Percentiles rank a stretch among this genome's conserved stretches.
Conservation (phyloP, 495 filamentous ascomycete genomes). For the Aspergillus ellipticus region DNA sequence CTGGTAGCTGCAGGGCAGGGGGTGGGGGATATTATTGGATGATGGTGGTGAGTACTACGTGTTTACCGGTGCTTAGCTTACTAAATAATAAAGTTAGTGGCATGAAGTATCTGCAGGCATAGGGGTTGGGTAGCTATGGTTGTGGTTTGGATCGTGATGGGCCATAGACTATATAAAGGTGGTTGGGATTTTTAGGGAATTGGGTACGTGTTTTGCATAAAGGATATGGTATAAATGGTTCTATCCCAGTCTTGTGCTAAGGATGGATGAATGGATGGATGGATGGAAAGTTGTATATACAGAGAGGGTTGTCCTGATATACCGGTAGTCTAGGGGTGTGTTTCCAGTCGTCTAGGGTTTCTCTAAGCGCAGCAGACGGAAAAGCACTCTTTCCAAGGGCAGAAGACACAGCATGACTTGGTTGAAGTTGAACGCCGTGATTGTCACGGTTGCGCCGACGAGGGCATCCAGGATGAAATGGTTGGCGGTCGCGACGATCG, state of each 20-base stretch:
- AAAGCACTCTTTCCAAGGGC: slow-evolving; percentile 9
- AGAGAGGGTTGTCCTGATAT: neutral
- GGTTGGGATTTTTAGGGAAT: neutral
- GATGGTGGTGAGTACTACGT: too few species aligned
- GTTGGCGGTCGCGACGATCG: slow-evolving; percentile 64
- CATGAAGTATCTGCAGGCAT: too few species aligned
- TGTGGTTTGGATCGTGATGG: too few species aligned
- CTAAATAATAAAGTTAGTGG: too few species aligned
- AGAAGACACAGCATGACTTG: slow-evolving; percentile 10
- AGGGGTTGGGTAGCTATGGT: too few species aligned
- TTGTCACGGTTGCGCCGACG: slow-evolving; percentile 46
- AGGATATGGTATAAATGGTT: neutral
- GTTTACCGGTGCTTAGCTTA: too few species aligned
- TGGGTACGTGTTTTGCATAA: neutral
- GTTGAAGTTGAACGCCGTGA: slow-evolving; percentile 48
- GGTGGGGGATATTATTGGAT: too few species aligned
- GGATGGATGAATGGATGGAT: too few species aligned
- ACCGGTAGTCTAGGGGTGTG: neutral
- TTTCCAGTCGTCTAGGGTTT: slow-evolving; percentile 10
- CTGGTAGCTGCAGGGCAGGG: too few species aligned
- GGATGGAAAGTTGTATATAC: neutral
- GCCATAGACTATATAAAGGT: too few species aligned
- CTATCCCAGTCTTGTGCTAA: neutral
- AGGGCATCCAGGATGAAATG: slow-evolving; percentile 61
- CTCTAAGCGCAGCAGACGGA: slow-evolving; percentile 11